Conservation (phyloP, 2,329 filamentous ascomycete species). For the Botryosphaeria agaves region DNA sequence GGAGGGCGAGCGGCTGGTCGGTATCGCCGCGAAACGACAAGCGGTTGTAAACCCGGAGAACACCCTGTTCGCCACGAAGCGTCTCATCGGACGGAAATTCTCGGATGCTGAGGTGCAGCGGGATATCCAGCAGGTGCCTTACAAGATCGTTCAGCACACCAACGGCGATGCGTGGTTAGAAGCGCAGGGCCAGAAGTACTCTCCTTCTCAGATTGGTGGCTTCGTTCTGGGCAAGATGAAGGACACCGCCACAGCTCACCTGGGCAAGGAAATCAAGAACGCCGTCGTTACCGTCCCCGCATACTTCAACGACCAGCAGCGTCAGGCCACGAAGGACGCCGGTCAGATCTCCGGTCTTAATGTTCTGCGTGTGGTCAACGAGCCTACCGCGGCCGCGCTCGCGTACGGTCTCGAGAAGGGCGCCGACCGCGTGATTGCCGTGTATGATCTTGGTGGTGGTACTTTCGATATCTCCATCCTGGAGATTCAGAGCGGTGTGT, state of each 20-base stretch:
- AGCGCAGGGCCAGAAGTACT: conserved; percentile 88
- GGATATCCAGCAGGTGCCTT: conserved; percentile 93
- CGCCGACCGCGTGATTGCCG: conserved; percentile 72
- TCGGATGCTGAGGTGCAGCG: conserved; percentile 85
- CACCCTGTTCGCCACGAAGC: conserved; percentile 96
- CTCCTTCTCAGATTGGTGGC: conserved; percentile 93
- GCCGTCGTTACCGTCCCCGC: conserved; percentile 92
- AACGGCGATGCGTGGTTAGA: conserved; percentile 96
- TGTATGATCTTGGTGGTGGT: conserved; percentile 96
- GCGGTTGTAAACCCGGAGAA: conserved; percentile 97
- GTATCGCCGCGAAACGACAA: conserved; percentile 95
- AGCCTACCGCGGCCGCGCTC: conserved; percentile 88
- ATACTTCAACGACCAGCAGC: conserved; percentile 98
- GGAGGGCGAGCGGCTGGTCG: conserved; percentile 89
- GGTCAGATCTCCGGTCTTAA: conserved; percentile 93
- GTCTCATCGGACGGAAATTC: conserved; percentile 96
- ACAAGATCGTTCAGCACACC: conserved; percentile 95
- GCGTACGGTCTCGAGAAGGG: conserved; percentile 96
- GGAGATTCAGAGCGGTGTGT: conserved; percentile 94
- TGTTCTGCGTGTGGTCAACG: conserved; percentile 94
- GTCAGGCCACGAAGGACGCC: conserved; percentile 95
- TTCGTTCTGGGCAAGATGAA: conserved; percentile 98
- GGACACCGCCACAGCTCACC: conserved; percentile 90
- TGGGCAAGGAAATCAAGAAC: conserved; percentile 82
- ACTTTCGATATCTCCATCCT: conserved; percentile 98